Evolutionary conservation across 2,329 filamentous ascomycete genomes (phyloP), one percentile per base, ranked within the genome.

Genomic region (Neospermospora avenae): DNA sequence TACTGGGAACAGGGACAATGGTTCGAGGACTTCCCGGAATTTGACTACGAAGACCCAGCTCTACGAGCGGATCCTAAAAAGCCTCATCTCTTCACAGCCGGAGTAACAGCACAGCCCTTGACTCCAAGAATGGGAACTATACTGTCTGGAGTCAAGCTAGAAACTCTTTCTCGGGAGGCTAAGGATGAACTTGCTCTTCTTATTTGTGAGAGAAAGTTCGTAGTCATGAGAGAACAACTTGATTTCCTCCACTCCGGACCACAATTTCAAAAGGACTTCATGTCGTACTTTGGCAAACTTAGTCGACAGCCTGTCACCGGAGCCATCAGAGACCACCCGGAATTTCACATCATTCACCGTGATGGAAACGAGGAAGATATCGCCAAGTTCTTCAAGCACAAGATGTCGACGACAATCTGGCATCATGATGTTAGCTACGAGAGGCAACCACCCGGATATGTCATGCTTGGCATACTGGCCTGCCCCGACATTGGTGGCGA

Each of bases 361-460:
- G 3, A 80, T 80, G 70, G 85, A 82, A 10, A 85, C 80, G 1
- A 87, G 88, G 71, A 73, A 72, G 4, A 72, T 76, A 13, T 80
- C 57, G 81, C 85, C 6, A 81, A 77, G 69, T 90, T 89, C 76
- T 82, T 88, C 53, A 80, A 83, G 44, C 86, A 77, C 84, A 0
- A 87, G 84, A 53, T 86, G 85, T 28, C 83, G 83, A 6, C 85
- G 1, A 81, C 84, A 0, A 75, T 83, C 14, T 90, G 87, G 87
- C 88, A 90, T 71, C 83, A 82, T 22, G 87, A 90, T 68, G 80
- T 90, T 0, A 86, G 89, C 0, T 86, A 90, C 67, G 87, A 90
- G 72, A 77, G 79, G 20, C 87, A 90, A 61, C 87, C 88, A 2
- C 85, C 88, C 0, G 87, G 86, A 24, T 84, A 89, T 56, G 87